Evolutionary conservation across 1,139 yeast genomes (phyloP).

Genomic region (Tardiomyces blankii): DNA sequence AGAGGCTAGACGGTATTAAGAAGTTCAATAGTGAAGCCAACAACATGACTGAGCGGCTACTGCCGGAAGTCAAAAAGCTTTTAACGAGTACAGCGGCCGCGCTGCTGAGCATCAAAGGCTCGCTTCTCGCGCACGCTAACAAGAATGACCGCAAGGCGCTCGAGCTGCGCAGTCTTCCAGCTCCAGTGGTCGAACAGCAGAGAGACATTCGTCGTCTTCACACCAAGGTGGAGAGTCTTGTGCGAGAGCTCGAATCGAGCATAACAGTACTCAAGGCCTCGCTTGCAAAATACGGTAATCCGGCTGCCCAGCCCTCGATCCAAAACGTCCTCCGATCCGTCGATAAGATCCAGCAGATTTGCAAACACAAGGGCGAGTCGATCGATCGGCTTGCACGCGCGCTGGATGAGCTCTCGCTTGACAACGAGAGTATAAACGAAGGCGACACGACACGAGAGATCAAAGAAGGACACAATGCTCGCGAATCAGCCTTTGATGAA

Average conservation of each 20-base stretch:
- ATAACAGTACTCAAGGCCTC: conserved; percentile 12
- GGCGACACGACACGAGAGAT: background rate
- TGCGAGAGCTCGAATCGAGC: conserved; percentile 12
- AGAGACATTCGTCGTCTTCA: conserved; percentile 10
- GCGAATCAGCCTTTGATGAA: background rate
- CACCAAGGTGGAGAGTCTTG: conserved; percentile 9
- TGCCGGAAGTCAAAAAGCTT: conserved; percentile 7
- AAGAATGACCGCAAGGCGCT: conserved; percentile 12
- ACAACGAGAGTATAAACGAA: too few species aligned
- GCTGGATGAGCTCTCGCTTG: background rate
- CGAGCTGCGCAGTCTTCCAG: conserved; percentile 14
- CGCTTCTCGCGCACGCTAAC: conserved; percentile 10
- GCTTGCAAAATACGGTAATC: background rate
- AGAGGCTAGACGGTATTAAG: conserved; percentile 4
- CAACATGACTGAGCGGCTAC: background rate
- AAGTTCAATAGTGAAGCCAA: conserved; percentile 2
- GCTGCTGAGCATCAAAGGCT: conserved; percentile 13
- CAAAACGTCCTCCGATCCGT: background rate
- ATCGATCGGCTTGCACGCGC: background rate
- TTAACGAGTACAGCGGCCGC: conserved; percentile 10
- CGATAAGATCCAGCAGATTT: background rate
- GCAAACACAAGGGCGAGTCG: background rate
- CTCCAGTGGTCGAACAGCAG: conserved; percentile 17
- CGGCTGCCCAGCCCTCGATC: background rate
- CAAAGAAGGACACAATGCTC: background rate